A percentile compares a stretch with the other conserved stretches of the same genome.
Conservation (phyloP, 495 filamentous ascomycete genomes). For the Aspergillus wentii region DNA sequence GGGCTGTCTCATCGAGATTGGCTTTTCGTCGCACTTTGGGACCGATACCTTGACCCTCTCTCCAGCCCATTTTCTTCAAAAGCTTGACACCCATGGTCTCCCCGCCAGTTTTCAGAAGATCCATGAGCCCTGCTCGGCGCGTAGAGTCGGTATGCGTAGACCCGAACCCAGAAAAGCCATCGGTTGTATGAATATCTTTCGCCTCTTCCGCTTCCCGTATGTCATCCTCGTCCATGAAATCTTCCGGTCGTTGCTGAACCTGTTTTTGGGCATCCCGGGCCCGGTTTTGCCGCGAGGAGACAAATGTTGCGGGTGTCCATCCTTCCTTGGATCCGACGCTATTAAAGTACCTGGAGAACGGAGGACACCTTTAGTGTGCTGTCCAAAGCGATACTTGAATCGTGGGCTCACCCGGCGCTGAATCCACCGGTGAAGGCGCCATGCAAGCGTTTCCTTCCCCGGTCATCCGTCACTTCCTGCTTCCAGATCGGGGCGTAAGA, state of each 20-base stretch:
- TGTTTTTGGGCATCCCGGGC: slow-evolving; percentile 57
- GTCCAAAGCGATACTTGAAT: slow-evolving; percentile 16
- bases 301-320: slow-evolving; percentile 88
- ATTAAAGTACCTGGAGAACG: slow-evolving; percentile 76
- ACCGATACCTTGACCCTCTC: slow-evolving; percentile 86
- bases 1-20: slow-evolving; percentile 50
- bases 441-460: slow-evolving; percentile 84
- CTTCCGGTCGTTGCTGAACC: slow-evolving; percentile 65
- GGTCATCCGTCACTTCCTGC: slow-evolving; percentile 93
- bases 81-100: slow-evolving; percentile 90
- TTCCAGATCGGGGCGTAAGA: slow-evolving; percentile 95
- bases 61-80: slow-evolving; percentile 93
- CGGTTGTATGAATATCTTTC: slow-evolving; percentile 62
- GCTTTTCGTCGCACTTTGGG: slow-evolving; percentile 79
- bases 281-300: slow-evolving; percentile 80
- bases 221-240: slow-evolving; percentile 99
- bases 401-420: slow-evolving; percentile 75
- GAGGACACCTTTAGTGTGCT: slow-evolving; percentile 24
- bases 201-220: slow-evolving; percentile 80
- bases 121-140: slow-evolving; percentile 59
- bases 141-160: slow-evolving; percentile 53
- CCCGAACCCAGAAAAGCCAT: slow-evolving; percentile 73
- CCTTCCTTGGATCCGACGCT: slow-evolving; percentile 98
- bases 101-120: slow-evolving; percentile 67
- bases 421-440: slow-evolving; percentile 96